Evolutionary conservation across 176 grass and related monocot genomes (phyloP).

Genomic region (Hyparrhenia diplandra): DNA sequence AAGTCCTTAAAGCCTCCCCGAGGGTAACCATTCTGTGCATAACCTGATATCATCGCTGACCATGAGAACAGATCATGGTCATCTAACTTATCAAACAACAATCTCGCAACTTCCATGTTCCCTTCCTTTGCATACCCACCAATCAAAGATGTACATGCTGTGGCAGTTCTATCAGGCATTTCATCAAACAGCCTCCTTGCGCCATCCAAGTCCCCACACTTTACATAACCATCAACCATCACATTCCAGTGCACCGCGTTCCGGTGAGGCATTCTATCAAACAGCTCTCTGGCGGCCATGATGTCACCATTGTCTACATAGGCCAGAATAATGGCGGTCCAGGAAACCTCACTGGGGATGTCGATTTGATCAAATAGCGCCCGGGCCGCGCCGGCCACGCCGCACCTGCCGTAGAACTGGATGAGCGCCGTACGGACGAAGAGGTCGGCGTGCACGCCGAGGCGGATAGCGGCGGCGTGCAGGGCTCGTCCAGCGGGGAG

Average conservation of each 20-base stretch:
- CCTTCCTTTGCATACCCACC: slow-evolving; percentile 68
- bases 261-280: slow-evolving; percentile 55
- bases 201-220: slow-evolving; percentile 48
- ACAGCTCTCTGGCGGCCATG: slow-evolving; percentile 37
- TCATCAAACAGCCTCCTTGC: slow-evolving; percentile 57
- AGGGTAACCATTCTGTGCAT: slow-evolving; percentile 73
- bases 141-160: slow-evolving; percentile 65
- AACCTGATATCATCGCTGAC: slow-evolving; percentile 82
- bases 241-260: slow-evolving; percentile 74
- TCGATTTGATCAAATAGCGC: slow-evolving; percentile 57
- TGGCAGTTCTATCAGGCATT: slow-evolving; percentile 58
- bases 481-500: slow-evolving; percentile 27
- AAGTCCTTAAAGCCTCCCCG: slow-evolving; percentile 57
- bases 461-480: slow-evolving; percentile 50
- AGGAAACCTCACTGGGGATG: slow-evolving; percentile 51
- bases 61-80: slow-evolving; percentile 61
- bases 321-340: slow-evolving; percentile 53
- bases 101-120: slow-evolving; percentile 49
- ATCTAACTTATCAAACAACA: slow-evolving; percentile 55
- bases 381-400: slow-evolving; percentile 19
- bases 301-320: slow-evolving; percentile 44
- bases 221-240: slow-evolving; percentile 71
- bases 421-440: slow-evolving; percentile 76
- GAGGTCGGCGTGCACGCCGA: slow-evolving; percentile 61
- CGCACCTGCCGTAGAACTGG: slow-evolving; percentile 69